Evolutionary conservation across 2,329 filamentous ascomycete species (phyloP).

Genomic region (Venturia aucupariae): DNA sequence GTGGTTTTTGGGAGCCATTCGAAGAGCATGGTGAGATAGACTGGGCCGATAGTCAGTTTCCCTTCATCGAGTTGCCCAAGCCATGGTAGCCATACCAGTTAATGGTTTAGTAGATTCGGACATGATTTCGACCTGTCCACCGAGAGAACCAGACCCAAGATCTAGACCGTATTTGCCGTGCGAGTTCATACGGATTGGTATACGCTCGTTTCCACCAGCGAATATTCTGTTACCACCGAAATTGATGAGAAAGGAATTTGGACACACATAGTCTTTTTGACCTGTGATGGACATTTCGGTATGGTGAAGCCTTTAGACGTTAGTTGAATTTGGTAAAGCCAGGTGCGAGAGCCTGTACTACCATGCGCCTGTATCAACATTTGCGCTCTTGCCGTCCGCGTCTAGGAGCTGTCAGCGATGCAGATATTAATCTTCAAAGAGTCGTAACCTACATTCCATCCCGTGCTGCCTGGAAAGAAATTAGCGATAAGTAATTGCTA

Average conservation of each 20-base stretch:
- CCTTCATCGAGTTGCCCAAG: too few relatives aligned
- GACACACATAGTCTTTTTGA: not conserved
- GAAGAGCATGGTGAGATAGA: slow-evolving; percentile 7
- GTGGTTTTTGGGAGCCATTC: slow-evolving; percentile 12
- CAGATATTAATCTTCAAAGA: too few relatives aligned
- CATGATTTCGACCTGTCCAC: slow-evolving; percentile 14
- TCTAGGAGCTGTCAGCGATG: not conserved
- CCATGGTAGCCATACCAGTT: not conserved
- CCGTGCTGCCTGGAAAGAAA: not conserved
- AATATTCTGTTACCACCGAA: slow-evolving; percentile 12
- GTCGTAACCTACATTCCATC: not conserved
- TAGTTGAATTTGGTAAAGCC: not conserved
- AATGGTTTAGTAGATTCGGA: not conserved
- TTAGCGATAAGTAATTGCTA: not conserved
- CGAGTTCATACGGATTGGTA: slow-evolving; percentile 13
- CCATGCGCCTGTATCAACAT: not conserved
- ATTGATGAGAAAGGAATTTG: not conserved
- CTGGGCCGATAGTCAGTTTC: not conserved
- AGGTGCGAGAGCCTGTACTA: not conserved
- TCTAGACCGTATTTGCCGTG: slow-evolving; percentile 14
- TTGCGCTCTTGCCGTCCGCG: not conserved
- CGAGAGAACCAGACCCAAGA: not conserved
- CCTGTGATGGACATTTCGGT: not conserved
- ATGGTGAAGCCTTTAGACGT: not conserved
- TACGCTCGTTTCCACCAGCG: slow-evolving; percentile 13